Percentiles rank a stretch among this genome's conserved stretches.
These are phyloP conservation scores for Suillus occidentalis DNA, from an alignment of 768 basidiomycete species.

Conservation along the genomic window DNA sequence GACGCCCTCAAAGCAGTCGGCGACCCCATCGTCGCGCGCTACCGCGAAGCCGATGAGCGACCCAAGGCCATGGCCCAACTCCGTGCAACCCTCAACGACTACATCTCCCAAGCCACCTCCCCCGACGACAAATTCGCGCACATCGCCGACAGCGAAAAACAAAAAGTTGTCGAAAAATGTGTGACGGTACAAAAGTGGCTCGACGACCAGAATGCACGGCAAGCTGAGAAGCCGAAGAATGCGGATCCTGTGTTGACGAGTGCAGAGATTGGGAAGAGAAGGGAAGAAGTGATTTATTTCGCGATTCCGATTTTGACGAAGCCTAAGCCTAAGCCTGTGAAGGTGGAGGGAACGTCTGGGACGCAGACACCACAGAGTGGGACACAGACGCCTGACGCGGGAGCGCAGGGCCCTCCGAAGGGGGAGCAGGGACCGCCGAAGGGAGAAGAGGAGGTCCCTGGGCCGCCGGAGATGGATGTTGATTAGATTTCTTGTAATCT, in stretches of 20 bases:
- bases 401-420: slow-evolving; percentile 33
- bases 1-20: slow-evolving; percentile 83
- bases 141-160: slow-evolving; percentile 87
- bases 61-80: slow-evolving; percentile 69
- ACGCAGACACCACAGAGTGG: slow-evolving; percentile 75
- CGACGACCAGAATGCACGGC: slow-evolving; percentile 85
- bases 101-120: slow-evolving; percentile 80
- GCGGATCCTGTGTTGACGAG: slow-evolving; percentile 80
- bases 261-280: slow-evolving; percentile 85
- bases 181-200: slow-evolving; percentile 94
- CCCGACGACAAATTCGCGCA: slow-evolving; percentile 85
- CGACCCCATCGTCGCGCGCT: slow-evolving; percentile 83
- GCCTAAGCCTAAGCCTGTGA: slow-evolving; percentile 86
- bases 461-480: slow-evolving; percentile 82
- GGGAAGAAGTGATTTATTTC: slow-evolving; percentile 90
- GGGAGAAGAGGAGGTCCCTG: slow-evolving; percentile 32
- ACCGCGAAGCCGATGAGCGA: slow-evolving; percentile 81
- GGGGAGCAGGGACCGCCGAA: slow-evolving; percentile 36
- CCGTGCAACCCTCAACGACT: slow-evolving; percentile 86
- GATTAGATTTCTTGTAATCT: slow-evolving; percentile 49
- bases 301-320: slow-evolving; percentile 87
- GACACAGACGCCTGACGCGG: slow-evolving; percentile 54
- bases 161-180: slow-evolving; percentile 83
- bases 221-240: slow-evolving; percentile 88
- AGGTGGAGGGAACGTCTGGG: slow-evolving; percentile 49